A percentile compares a stretch with the other conserved stretches of the same genome.
Conservation (phyloP, 2,329 filamentous ascomycete genomes). For the Cladosporium cucumerinum region DNA sequence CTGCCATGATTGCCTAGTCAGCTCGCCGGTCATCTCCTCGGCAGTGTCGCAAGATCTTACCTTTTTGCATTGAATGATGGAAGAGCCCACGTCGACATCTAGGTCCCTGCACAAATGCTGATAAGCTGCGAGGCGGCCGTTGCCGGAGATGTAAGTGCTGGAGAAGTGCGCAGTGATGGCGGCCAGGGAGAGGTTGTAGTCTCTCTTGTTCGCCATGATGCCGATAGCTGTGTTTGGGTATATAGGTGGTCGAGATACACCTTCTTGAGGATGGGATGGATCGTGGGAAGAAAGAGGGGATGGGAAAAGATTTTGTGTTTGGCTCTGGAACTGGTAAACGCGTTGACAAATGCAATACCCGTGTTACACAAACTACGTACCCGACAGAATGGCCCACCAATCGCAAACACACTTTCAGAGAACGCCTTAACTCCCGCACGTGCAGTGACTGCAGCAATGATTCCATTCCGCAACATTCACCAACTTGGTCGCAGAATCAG, state of each 20-base stretch:
- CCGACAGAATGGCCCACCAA: background rate
- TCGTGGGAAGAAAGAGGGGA: no score
- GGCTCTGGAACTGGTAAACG: background rate
- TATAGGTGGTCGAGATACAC: no score
- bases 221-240: no score
- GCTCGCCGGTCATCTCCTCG: background rate
- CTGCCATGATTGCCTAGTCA: background rate
- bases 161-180: background rate
- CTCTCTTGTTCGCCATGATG: no score
- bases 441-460: background rate
- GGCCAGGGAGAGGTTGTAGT: no score
- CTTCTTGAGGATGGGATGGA: no score
- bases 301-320: background rate
- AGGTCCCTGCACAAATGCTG: constrained; percentile 1
- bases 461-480: background rate
- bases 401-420: background rate
- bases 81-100: background rate
- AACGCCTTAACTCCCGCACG: background rate
- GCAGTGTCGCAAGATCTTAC: background rate
- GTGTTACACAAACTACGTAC: background rate
- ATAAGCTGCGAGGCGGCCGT: background rate
- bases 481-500: background rate
- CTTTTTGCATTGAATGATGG: background rate
- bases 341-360: background rate
- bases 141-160: background rate